Evolutionary conservation across 176 grass and related monocot genomes (phyloP).

Genomic region (Oryza coarctata): DNA sequence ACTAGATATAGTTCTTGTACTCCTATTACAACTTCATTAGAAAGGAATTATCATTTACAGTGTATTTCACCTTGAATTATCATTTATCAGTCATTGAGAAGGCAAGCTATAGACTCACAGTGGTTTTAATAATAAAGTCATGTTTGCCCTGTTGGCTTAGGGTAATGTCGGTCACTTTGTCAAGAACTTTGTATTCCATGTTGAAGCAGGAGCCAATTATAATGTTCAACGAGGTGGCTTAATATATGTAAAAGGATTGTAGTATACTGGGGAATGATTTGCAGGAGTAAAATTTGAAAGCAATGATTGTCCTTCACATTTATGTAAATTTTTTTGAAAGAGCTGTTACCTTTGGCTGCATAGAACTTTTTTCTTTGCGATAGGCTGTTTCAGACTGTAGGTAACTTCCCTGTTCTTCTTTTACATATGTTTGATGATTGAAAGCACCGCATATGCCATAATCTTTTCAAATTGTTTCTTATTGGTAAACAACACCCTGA

Average conservation of each 20-base stretch:
- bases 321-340: not conserved
- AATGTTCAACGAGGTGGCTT: not conserved
- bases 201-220: not conserved
- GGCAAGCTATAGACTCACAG: not conserved
- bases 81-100: not conserved
- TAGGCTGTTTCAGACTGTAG: not conserved
- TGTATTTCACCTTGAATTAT: not conserved
- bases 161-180: not conserved
- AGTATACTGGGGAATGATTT: not conserved
- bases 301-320: not conserved
- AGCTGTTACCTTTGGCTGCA: not conserved
- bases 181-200: not conserved
- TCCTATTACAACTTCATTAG: not conserved
- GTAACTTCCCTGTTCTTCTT: not conserved
- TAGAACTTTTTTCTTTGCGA: not conserved
- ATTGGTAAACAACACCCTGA: not conserved
- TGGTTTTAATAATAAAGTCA: not conserved
- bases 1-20: not conserved
- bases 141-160: not conserved
- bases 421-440: not conserved
- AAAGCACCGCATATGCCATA: not conserved
- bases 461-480: not conserved
- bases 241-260: not conserved
- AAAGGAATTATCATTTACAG: not conserved
- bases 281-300: not conserved